Evolutionary conservation across 164 flowering plant species (phyloP).

Genomic region (Piper betle): DNA sequence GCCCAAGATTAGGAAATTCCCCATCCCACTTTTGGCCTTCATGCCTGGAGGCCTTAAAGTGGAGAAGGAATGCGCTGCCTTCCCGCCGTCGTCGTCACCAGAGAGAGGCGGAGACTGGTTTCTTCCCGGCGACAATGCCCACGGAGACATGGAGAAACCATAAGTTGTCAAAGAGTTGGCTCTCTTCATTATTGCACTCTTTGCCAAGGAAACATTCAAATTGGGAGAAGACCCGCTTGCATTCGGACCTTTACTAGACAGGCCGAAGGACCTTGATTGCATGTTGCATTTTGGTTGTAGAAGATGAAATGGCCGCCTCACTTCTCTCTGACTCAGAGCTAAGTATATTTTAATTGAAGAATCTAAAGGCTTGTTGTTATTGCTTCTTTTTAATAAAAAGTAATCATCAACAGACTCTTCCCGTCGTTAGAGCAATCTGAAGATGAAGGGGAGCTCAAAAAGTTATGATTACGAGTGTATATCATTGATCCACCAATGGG

Average conservation of each 20-base stretch:
- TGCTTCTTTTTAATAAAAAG: conserved; percentile 11
- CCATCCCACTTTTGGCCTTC: conserved; percentile 30
- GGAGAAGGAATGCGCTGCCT: conserved; percentile 20
- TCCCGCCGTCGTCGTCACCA: conserved; percentile 30
- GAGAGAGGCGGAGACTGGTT: conserved; percentile 27
- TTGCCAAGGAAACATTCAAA: conserved; percentile 13
- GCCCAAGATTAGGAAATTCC: conserved; percentile 44
- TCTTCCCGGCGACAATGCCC: conserved; percentile 53
- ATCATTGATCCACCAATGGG: conserved; percentile 47
- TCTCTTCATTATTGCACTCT: conserved; percentile 29
- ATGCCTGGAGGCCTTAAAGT: conserved; percentile 41
- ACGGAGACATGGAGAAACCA: conserved; percentile 28
- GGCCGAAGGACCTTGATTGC: conserved; percentile 25
- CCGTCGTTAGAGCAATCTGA: conserved; percentile 19
- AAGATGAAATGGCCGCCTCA: conserved; percentile 9
- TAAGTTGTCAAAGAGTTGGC: conserved; percentile 25
- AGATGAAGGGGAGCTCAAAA: conserved; percentile 11
- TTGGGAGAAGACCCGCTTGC: conserved; percentile 19
- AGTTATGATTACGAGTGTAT: conserved; percentile 19
- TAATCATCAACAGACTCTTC: conserved; percentile 38
- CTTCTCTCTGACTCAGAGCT: conserved; percentile 37
- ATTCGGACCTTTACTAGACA: conserved; percentile 9
- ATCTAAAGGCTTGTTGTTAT: conserved; percentile 18
- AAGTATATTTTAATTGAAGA: conserved; percentile 7
- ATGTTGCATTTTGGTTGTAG: conserved; percentile 26